phyloP scores from a whole-genome alignment of 2,329 filamentous ascomycete species.

The Exophiala xenobiotica region DNA sequence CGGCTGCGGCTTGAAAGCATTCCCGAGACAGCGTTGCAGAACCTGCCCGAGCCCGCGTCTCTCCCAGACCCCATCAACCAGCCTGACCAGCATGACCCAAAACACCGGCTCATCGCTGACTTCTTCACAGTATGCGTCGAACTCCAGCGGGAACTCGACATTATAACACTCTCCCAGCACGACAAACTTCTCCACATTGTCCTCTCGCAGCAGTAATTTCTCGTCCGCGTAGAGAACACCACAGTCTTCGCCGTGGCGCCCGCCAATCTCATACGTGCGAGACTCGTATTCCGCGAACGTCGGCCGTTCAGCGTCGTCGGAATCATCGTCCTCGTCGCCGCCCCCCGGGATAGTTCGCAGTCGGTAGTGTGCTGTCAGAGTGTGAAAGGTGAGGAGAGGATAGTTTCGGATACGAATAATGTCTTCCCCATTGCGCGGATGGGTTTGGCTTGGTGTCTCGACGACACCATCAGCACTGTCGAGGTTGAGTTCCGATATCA shows the following conservation, averaged over 20 bases:
- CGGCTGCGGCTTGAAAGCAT: background rate
- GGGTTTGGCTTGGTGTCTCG: no score
- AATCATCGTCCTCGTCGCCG: background rate
- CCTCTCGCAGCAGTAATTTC: background rate
- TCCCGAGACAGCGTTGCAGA: background rate
- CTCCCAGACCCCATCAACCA: background rate
- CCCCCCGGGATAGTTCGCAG: background rate
- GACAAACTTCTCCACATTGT: background rate
- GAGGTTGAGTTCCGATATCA: background rate
- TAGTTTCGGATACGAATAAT: background rate
- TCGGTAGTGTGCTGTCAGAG: background rate
- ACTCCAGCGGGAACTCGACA: background rate
- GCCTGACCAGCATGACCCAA: slow-evolving; percentile 2
- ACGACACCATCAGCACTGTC: no score
- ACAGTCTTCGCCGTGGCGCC: background rate
- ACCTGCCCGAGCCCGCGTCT: background rate
- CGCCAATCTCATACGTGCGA: background rate
- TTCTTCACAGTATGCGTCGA: background rate
- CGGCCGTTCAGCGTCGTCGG: background rate
- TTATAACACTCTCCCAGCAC: background rate
- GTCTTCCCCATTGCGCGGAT: no score
- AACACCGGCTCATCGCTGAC: background rate
- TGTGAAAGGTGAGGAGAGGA: background rate
- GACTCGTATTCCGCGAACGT: background rate
- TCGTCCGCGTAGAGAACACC: background rate